Evolutionary conservation across 106 monocot species (phyloP), one percentile per base, ranked within the genome.

Genomic region (Apostasia ramifera): DNA sequence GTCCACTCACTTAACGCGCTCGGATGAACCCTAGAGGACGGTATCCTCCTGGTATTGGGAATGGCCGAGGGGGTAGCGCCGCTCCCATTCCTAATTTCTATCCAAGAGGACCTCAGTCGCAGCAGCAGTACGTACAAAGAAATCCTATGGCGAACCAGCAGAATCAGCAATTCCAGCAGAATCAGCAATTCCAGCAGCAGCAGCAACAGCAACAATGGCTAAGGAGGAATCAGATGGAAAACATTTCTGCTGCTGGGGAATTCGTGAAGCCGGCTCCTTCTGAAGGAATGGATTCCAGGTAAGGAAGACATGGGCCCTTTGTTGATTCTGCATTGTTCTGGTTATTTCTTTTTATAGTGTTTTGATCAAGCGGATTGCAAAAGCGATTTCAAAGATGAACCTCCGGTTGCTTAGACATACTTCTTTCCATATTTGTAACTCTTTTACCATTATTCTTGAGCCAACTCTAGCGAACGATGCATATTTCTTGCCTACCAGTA

Each of bases 161-260:
- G 67, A 37, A 69, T 39, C 77, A 76, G 72, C 79, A 82, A 57
- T 76, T 73, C 56, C 77, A 82, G 61, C 74, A 77, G 2, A 59
- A 76, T 44, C 64, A 74, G 55, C 61, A 68, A 12, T 64, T 66
- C n/a, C 78, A 63, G 41, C 74, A 78, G 44, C 69, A 70, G 55
- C 84, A 79, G 43, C 87, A 82, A 60, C 86, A 88, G 55, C 93
- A 89, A 76, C 84, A 87, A 51, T 88, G 90, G 94, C 38, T 75
- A 73, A 71, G 86, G 61, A 81, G 89, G 73, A 86, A 86, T 80
- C 74, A 79, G 71, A 78, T 82, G 40, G 79, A 59, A 53, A 71
- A 44, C 7, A 81, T 72, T 61, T 73, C 78, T 4, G 71, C 78
- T 5, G 47, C 56, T 38, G 71, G 67, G 26, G 71, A 71, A 8